phyloP scores from a whole-genome alignment of 495 filamentous ascomycete genomes.

The Neurospora discreta region DNA sequence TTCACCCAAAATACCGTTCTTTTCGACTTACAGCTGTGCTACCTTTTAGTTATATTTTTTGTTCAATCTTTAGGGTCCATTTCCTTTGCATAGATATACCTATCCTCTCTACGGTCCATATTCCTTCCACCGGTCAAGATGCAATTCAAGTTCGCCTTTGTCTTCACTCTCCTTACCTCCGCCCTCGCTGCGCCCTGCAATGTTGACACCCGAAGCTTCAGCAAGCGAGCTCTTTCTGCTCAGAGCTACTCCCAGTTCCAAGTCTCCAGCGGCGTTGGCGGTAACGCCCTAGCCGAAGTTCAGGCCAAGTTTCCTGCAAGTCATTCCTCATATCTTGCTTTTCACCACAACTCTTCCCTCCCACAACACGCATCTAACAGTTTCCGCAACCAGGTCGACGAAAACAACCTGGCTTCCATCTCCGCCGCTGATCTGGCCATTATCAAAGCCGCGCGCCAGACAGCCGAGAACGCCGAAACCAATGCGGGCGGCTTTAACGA shows the following conservation, averaged over 20 bases:
- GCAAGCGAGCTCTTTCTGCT: slow-evolving; percentile 9
- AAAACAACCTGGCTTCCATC: slow-evolving; percentile 24
- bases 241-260: slow-evolving; percentile 25
- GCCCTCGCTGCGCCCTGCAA: slow-evolving; percentile 15
- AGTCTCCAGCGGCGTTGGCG: slow-evolving; percentile 30
- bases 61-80: background rate
- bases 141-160: slow-evolving; percentile 18
- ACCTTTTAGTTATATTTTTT: slow-evolving; percentile 5
- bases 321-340: background rate
- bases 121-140: slow-evolving; percentile 11
- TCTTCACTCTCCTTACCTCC: slow-evolving; percentile 20
- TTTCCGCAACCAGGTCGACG: slow-evolving; percentile 20
- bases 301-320: slow-evolving; percentile 34
- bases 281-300: slow-evolving; percentile 33
- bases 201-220: background rate
- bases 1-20: background rate
- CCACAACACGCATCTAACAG: background rate
- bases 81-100: background rate
- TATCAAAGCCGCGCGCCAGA: slow-evolving; percentile 27
- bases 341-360: background rate
- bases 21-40: slow-evolving; percentile 18
- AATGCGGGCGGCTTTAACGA: slow-evolving; percentile 31
- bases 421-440: slow-evolving; percentile 25
- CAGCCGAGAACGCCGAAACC: slow-evolving; percentile 29
- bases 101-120: background rate